Conservation (phyloP, 805 yeast genomes). For the Clavispora vitiphila region DNA sequence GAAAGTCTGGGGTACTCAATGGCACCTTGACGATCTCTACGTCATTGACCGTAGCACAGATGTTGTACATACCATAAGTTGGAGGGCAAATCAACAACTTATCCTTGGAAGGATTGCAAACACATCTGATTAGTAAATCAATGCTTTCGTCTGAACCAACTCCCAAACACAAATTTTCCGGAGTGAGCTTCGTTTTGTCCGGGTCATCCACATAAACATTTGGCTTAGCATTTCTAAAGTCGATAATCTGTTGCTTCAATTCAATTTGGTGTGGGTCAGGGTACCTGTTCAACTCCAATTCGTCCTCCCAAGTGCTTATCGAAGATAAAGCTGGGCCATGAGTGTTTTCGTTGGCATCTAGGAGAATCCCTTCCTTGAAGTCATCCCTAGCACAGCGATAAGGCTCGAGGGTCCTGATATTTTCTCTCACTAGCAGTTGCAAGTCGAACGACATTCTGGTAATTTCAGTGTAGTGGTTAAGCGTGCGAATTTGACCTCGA, state of each 20-base stretch:
- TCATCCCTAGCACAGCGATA: slow-evolving; percentile 97
- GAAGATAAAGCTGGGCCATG: slow-evolving; percentile 73
- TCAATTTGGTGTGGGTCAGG: slow-evolving; percentile 94
- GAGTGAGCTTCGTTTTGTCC: slow-evolving; percentile 28
- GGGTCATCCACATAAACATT: slow-evolving; percentile 14
- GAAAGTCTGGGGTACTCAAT: slow-evolving; percentile 47
- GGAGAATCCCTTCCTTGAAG: slow-evolving; percentile 76
- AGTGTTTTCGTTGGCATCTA: slow-evolving; percentile 96
- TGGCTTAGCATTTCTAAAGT: slow-evolving; percentile 60
- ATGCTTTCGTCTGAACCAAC: slow-evolving; percentile 97
- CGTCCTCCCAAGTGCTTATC: slow-evolving; percentile 39
- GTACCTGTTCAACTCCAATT: slow-evolving; percentile 73
- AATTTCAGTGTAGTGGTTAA: not conserved
- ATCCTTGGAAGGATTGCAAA: slow-evolving; percentile 77
- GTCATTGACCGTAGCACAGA: slow-evolving; percentile 87
- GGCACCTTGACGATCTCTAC: slow-evolving; percentile 74
- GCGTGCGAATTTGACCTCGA: not conserved
- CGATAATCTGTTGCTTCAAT: slow-evolving; percentile 65
- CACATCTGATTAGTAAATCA: slow-evolving; percentile 80
- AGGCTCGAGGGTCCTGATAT: slow-evolving; percentile 77
- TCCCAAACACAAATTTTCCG: slow-evolving; percentile 81
- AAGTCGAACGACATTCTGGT: slow-evolving; percentile 40
- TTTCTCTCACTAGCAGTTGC: slow-evolving; percentile 70
- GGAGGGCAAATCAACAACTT: slow-evolving; percentile 88
- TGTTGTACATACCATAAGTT: slow-evolving; percentile 95